Evolutionary conservation across 106 monocot genomes (phyloP), one percentile per base, ranked within the genome.

Genomic region (Dioscorea alata): DNA sequence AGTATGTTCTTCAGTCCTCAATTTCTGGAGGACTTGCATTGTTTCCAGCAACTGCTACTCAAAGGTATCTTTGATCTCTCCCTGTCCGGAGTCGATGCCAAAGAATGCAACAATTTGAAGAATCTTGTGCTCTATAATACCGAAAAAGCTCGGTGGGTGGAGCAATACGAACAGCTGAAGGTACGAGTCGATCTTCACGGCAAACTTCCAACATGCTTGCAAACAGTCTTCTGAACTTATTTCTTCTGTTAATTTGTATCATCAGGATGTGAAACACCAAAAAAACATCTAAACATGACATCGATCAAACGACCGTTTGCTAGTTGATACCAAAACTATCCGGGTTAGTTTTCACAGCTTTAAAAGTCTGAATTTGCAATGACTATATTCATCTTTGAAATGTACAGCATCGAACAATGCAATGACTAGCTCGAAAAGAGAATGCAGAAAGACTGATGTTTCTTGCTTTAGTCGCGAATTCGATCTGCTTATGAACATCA

Each of bases 1-100:
- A 81, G 65, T 66, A 54, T 90, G 90, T 90, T 90, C 77, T 19
- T 52, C 0, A 82, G 88, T 48, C 54, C 76, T 19, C 81, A 88
- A 17, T 90, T 94, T 50, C 19, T 67, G 60, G 88, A 90, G 68
- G 65, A 73, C 64, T 69, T 90, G 49, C 65, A 66, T 57, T 71
- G 63, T 70, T 94, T 75, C 73, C 85, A 85, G 77, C 77, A 83
- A 70, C 78, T 90, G 63, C 78, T 90, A 63, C 58, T 62, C 61
- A 83, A 88, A 54, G 88, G 90, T 28, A 54, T 79, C 65, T 83
- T 90, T 69, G 83, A 88, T 67, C 66, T 69, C 4, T 77, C 76
- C 20, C 57, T 77, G 16, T 71, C 71, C 18, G 80, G 60, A 52
- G 63, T 33, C 21, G 69, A 71, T 67, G 25, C 48, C 61, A 81